Evolutionary conservation across 495 filamentous ascomycete genomes (phyloP).

Genomic region (Neurospora africana): DNA sequence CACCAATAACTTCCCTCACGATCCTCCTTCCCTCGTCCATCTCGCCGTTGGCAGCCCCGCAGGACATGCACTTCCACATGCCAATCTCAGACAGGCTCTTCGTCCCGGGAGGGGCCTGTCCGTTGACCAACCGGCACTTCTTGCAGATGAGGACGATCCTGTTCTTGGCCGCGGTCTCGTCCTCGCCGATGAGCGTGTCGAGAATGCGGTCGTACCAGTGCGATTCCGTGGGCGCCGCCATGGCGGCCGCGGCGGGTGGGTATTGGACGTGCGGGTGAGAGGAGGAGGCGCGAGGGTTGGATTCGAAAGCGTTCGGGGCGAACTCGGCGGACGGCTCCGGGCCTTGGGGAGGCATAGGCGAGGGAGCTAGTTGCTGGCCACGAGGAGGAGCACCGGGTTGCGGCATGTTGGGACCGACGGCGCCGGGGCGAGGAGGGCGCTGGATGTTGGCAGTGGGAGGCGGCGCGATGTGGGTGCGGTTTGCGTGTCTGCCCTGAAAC

Average conservation of each 20-base stretch:
- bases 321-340: slow-evolving; percentile 37
- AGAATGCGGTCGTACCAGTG: slow-evolving; percentile 92
- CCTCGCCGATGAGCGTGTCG: slow-evolving; percentile 87
- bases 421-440: slow-evolving; percentile 11
- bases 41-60: slow-evolving; percentile 74
- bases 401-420: slow-evolving; percentile 3
- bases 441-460: slow-evolving; percentile 85
- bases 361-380: slow-evolving; percentile 15
- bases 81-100: slow-evolving; percentile 71
- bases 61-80: slow-evolving; percentile 79
- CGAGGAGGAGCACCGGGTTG: slow-evolving; percentile 5
- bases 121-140: slow-evolving; percentile 82
- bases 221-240: slow-evolving; percentile 38
- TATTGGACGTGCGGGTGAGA: slow-evolving; percentile 26
- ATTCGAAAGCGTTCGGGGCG: slow-evolving; percentile 49
- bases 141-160: slow-evolving; percentile 79
- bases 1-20: slow-evolving; percentile 37
- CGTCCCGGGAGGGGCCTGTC: slow-evolving; percentile 84
- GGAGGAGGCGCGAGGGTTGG: slow-evolving; percentile 5
- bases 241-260: slow-evolving; percentile 12
- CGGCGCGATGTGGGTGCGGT: slow-evolving; percentile 53
- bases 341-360: slow-evolving; percentile 15
- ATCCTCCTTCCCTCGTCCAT: slow-evolving; percentile 57
- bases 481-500: slow-evolving; percentile 10
- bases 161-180: slow-evolving; percentile 87